phyloP scores from a whole-genome alignment of 2,329 filamentous ascomycete genomes.

The Botrytis medusae region DNA sequence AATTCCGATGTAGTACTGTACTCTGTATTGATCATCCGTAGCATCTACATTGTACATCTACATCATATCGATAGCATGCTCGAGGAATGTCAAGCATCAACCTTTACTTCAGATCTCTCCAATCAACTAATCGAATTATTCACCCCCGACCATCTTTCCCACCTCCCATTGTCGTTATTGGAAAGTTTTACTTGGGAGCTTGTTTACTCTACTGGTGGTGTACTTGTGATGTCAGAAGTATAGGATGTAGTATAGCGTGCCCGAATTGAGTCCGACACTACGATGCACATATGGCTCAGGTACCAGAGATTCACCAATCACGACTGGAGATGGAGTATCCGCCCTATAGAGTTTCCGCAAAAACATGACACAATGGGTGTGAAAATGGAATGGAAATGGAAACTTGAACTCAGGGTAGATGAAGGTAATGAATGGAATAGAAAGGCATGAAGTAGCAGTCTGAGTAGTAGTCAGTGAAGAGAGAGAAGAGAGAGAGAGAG shows the following conservation, averaged over 20 bases:
- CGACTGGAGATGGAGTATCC: background rate
- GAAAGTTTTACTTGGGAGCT: background rate
- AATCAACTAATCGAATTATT: background rate
- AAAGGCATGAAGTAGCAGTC: background rate
- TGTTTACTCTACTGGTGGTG: background rate
- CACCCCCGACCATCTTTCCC: background rate
- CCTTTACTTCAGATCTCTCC: background rate
- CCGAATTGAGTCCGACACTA: constrained; percentile 22
- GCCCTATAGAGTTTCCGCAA: background rate
- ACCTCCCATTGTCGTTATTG: background rate
- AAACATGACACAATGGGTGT: background rate
- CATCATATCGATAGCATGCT: background rate
- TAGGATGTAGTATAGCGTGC: background rate
- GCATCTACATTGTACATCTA: background rate
- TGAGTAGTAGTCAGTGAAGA: background rate
- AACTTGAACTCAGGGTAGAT: background rate
- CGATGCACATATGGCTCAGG: background rate
- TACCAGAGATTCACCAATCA: constrained; percentile 10
- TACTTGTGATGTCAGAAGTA: constrained; percentile 14
- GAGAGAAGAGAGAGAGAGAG: no score
- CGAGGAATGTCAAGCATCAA: background rate
- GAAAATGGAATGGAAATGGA: background rate
- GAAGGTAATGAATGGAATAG: background rate
- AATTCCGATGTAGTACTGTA: background rate
- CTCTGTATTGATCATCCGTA: background rate